A percentile compares a stretch with the other conserved stretches of the same genome.
These are phyloP conservation scores for Colletotrichum spinosum DNA, from an alignment of 2,329 filamentous ascomycete genomes.

Conservation along the genomic window DNA sequence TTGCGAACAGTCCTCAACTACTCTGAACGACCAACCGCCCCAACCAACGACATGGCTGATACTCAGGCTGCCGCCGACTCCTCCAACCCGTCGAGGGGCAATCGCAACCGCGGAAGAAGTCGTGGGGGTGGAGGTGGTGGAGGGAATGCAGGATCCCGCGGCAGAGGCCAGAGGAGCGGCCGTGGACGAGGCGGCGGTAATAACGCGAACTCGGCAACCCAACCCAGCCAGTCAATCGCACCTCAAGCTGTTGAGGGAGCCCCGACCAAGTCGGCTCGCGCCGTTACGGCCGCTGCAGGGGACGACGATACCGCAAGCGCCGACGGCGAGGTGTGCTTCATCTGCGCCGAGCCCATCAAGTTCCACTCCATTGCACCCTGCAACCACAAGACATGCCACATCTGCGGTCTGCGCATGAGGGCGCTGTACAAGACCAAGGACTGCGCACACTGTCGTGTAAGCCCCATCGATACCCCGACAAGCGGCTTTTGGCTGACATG, in stretches of 20 bases:
- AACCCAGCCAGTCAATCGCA: slow-evolving; percentile 9
- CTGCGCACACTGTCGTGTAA: slow-evolving; percentile 93
- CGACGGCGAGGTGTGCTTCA: slow-evolving; percentile 91
- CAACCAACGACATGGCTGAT: slow-evolving; percentile 25
- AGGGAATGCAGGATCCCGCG: slow-evolving; percentile 31
- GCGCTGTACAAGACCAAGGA: slow-evolving; percentile 96
- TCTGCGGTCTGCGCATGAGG: slow-evolving; percentile 90
- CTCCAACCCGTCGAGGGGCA: slow-evolving; percentile 32
- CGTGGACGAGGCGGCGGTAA: slow-evolving; percentile 40
- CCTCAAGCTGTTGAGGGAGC: not conserved
- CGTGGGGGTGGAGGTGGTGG: slow-evolving; percentile 51
- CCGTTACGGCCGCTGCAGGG: slow-evolving; percentile 42
- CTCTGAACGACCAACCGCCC: too few relatives aligned
- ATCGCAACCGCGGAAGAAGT: slow-evolving; percentile 36
- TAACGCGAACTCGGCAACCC: slow-evolving; percentile 22
- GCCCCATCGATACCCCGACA: slow-evolving; percentile 42
- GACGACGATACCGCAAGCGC: slow-evolving; percentile 61
- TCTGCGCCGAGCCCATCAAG: slow-evolving; percentile 90
- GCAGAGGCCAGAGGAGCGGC: slow-evolving; percentile 32
- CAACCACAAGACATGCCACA: slow-evolving; percentile 97
- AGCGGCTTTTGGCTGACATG: slow-evolving; percentile 38
- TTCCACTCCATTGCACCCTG: slow-evolving; percentile 92
- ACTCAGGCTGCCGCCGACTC: slow-evolving; percentile 17
- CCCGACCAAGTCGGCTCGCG: slow-evolving; percentile 35
- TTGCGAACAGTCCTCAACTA: too few relatives aligned